Conservation (phyloP, 345 rosid species). For the Brassica incana region DNA sequence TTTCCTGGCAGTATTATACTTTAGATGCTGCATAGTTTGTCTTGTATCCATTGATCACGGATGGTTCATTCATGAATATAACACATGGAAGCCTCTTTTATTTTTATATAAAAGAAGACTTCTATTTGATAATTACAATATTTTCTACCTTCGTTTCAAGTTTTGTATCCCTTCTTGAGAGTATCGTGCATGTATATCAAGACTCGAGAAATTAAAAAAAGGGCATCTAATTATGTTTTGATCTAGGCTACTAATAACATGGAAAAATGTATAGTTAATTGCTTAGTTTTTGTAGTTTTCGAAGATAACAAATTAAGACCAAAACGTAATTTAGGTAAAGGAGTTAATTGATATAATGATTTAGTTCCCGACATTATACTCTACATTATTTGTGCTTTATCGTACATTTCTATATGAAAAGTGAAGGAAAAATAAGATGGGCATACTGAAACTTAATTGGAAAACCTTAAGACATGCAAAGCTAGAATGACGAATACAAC, state of each 20-base stretch:
- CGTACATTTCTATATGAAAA: neutral
- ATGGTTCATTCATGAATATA: constrained; percentile 7
- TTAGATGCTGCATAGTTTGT: constrained; percentile 23
- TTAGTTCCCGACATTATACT: neutral
- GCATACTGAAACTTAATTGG: neutral
- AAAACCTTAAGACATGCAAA: neutral
- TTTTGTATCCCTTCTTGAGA: constrained; percentile 22
- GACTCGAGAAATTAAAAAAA: constrained; percentile 10
- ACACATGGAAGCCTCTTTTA: constrained; percentile 6
- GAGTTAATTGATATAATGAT: neutral
- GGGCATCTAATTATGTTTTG: constrained; percentile 22
- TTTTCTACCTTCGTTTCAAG: constrained; percentile 11
- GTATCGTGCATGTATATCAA: constrained; percentile 19
- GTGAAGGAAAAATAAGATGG: neutral
- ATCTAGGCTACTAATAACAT: constrained; percentile 1
- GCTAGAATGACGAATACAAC: neutral
- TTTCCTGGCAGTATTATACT: constrained; percentile 33
- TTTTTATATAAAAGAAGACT: neutral
- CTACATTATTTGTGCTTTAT: neutral
- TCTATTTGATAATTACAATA: constrained; percentile 13
- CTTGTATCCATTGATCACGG: constrained; percentile 29
- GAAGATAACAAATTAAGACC: neutral
- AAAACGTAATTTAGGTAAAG: constrained; percentile 4
- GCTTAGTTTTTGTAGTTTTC: constrained; percentile 22
- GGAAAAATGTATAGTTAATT: neutral